phyloP scores from a whole-genome alignment of 306 rosid genomes.

The Cucurbita pepo region DNA sequence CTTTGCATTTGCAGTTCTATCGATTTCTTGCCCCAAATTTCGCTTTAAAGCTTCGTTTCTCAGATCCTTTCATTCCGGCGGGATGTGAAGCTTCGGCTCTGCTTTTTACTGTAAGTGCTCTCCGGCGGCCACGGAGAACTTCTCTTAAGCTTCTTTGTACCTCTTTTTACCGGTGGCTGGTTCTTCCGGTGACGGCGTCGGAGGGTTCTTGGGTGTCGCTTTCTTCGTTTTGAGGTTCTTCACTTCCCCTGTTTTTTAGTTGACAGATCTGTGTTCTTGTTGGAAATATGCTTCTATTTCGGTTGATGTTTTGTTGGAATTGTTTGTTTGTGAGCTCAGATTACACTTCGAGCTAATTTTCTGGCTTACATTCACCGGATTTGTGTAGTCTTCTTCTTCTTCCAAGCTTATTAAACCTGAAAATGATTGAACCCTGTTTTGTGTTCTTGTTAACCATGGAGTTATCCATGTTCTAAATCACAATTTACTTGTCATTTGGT shows the following conservation, averaged over 20 bases:
- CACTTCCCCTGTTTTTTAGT: neutral
- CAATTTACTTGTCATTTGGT: neutral
- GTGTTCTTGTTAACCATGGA: neutral
- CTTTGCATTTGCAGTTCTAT: neutral
- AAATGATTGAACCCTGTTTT: neutral
- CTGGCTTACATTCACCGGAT: neutral
- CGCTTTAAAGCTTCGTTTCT: neutral
- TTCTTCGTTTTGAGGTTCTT: neutral
- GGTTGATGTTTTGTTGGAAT: neutral
- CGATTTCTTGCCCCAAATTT: neutral
- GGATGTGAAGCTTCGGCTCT: neutral
- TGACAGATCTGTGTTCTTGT: neutral
- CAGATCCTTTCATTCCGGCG: neutral
- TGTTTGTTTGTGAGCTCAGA: neutral
- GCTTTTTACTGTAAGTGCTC: neutral
- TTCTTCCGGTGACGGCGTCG: neutral
- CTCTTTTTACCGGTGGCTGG: neutral
- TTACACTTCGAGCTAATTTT: neutral
- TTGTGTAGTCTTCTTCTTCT: neutral
- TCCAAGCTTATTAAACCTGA: neutral
- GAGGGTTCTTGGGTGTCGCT: neutral
- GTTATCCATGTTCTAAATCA: neutral
- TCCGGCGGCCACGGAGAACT: neutral
- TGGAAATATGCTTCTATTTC: neutral
- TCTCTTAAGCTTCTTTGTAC: neutral